These are phyloP conservation scores for Leccinum pallidistipes DNA, from an alignment of 1,284 basidiomycete species.

Conservation along the genomic window DNA sequence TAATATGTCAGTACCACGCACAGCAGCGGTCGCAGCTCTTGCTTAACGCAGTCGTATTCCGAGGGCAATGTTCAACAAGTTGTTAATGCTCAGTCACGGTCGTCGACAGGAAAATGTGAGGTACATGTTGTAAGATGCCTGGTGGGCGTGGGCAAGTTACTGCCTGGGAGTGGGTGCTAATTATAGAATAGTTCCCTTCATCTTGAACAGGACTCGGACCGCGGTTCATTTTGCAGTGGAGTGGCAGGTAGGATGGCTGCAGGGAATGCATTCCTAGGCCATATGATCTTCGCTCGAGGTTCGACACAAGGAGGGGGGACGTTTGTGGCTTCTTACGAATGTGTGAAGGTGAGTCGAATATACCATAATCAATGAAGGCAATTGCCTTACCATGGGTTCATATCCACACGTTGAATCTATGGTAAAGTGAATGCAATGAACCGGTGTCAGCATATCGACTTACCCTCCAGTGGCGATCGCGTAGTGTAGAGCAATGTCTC, in stretches of 20 bases:
- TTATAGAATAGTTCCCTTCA: slow-evolving; percentile 6
- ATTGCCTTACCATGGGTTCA: slow-evolving; percentile 53
- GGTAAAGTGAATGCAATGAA: too few species aligned
- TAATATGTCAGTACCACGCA: neutral
- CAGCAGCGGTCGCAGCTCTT: neutral
- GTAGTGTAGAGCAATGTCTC: slow-evolving; percentile 84
- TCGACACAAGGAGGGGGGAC: neutral
- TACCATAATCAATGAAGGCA: neutral
- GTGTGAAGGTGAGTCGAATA: neutral
- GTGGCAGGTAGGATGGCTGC: neutral
- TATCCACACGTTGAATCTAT: slow-evolving; percentile 75
- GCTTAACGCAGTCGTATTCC: neutral
- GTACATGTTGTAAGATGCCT: neutral
- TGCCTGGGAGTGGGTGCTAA: neutral
- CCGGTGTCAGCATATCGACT: slow-evolving; percentile 9
- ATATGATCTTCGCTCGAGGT: neutral
- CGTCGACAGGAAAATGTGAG: neutral
- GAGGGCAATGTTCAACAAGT: neutral
- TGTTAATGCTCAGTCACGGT: neutral
- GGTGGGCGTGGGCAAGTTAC: neutral
- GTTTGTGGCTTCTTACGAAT: neutral
- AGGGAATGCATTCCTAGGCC: neutral
- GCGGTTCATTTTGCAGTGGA: neutral
- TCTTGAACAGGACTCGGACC: neutral
- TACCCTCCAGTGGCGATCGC: slow-evolving; percentile 61